phyloP scores from a whole-genome alignment of 176 grass and related monocot genomes.

The Neostapfia colusana region DNA sequence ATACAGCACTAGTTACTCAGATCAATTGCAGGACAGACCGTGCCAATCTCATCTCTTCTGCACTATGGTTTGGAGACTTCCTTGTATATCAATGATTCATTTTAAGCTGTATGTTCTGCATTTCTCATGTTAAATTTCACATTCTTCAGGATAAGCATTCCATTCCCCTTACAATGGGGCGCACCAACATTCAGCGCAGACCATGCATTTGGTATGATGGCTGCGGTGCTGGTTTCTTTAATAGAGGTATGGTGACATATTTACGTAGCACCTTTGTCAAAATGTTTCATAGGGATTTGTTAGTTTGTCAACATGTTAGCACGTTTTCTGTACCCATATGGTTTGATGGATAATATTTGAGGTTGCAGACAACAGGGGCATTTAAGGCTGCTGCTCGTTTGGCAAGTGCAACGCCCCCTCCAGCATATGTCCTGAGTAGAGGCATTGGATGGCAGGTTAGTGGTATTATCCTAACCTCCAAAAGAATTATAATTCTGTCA shows the following conservation, averaged over 20 bases:
- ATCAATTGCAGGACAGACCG: conserved; percentile 75
- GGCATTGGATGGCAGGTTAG: conserved; percentile 91
- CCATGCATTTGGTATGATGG: conserved; percentile 97
- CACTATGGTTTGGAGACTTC: conserved; percentile 59
- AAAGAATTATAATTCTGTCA: neutral
- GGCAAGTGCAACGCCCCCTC: conserved; percentile 95
- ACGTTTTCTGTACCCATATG: conserved; percentile 8
- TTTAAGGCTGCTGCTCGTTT: conserved; percentile 92
- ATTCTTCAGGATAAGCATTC: conserved; percentile 85
- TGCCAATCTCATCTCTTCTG: conserved; percentile 87
- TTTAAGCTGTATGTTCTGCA: neutral
- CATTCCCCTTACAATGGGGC: conserved; percentile 94
- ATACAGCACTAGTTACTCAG: conserved; percentile 64
- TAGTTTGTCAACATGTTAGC: neutral
- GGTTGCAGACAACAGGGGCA: conserved; percentile 75
- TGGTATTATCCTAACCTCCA: neutral
- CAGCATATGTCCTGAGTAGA: conserved; percentile 84
- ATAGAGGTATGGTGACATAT: conserved; percentile 57
- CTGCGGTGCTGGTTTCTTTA: conserved; percentile 82
- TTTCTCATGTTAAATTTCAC: neutral
- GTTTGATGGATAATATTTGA: conserved; percentile 23
- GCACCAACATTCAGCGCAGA: conserved; percentile 86
- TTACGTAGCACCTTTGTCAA: neutral
- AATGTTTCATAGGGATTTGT: neutral
- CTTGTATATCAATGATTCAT: conserved; percentile 10